phyloP scores from a whole-genome alignment of 1,139 yeast genomes.

The Yarrowia galli region DNA sequence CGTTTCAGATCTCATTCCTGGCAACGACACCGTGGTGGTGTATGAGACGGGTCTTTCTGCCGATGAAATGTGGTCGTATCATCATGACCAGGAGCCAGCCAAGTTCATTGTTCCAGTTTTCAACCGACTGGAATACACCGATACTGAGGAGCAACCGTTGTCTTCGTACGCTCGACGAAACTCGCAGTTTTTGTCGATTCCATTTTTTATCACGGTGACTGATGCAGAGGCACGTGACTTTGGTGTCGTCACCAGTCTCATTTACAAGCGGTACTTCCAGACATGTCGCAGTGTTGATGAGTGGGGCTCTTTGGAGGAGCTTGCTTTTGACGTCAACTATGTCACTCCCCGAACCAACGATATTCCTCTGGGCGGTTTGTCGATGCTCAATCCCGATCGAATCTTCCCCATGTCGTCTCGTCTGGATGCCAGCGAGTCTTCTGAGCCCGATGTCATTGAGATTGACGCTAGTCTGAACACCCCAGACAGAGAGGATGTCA shows the following conservation, averaged over 20 bases:
- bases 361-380: slow-evolving; percentile 24
- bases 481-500: slow-evolving; percentile 36
- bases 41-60: slow-evolving; percentile 39
- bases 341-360: slow-evolving; percentile 24
- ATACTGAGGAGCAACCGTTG: slow-evolving; percentile 41
- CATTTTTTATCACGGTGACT: slow-evolving; percentile 70
- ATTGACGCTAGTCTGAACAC: slow-evolving; percentile 28
- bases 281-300: slow-evolving; percentile 6
- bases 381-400: slow-evolving; percentile 10
- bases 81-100: slow-evolving; percentile 39
- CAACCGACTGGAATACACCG: slow-evolving; percentile 58
- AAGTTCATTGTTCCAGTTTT: slow-evolving; percentile 74
- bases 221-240: slow-evolving; percentile 60
- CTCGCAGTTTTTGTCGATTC: slow-evolving; percentile 64
- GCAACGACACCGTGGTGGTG: slow-evolving; percentile 41
- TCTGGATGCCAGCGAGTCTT: slow-evolving; percentile 43
- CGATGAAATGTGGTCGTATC: slow-evolving; percentile 43
- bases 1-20: slow-evolving; percentile 47
- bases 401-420: slow-evolving; percentile 29
- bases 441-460: slow-evolving; percentile 40
- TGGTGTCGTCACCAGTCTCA: slow-evolving; percentile 62
- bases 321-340: slow-evolving; percentile 5
- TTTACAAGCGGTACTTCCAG: slow-evolving; percentile 46
- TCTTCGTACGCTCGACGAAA: slow-evolving; percentile 3
- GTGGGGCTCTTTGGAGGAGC: background rate